Base-by-base conservation (phyloP, 2,329 filamentous ascomycete genomes). In the Trichoderma sp. region DNA sequence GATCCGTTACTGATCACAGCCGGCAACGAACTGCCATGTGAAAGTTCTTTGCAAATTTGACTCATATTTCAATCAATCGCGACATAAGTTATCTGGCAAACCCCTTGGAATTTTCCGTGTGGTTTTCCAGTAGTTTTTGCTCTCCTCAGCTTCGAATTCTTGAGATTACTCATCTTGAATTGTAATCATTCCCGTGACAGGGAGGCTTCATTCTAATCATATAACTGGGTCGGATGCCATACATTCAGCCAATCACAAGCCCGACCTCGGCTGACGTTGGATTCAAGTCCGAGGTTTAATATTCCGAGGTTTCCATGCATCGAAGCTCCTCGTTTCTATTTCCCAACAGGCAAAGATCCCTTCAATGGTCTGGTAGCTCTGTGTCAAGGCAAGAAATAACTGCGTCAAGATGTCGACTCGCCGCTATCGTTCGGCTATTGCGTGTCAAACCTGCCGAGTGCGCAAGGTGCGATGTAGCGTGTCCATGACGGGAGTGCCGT, bases 401-500 rank as follows among this genome's bases (percentile, higher is more conserved):
- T 16, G n/a, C 29, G 27, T 35, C 9, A 73, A 35, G 5, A 73
- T 73, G 71, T 65, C 71, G 31, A 73, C 71, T 33, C 71, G 71
- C 31, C 71, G 71, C 60, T 73, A 73, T 65, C 71, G 71, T 27
- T 73, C 71, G 27, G 71, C 71, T n/a, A 73, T 73, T 9, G 71
- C 71, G 5, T 73, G 71, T 24, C 71, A 73, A 50, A 73, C 71
- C 6, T 73, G 71, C 29, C 60, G 71, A 6, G 71, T 73, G 60
- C 71, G 71, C 41, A 73, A 73, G 71, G 71, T 73, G n/a, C 60
- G 71, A 35, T 73, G 71, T 31, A 73, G 71, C 60, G 71, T 65
- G 24, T 73, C 71, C 12, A 73, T 73, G 71, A 73, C 71, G 3
- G 71, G 71, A 16, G 71, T 73, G 16, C 71, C 71, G 31, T 73